Base-by-base conservation (phyloP, 352 stramenopile genomes). In the Pythium phragmitis region DNA sequence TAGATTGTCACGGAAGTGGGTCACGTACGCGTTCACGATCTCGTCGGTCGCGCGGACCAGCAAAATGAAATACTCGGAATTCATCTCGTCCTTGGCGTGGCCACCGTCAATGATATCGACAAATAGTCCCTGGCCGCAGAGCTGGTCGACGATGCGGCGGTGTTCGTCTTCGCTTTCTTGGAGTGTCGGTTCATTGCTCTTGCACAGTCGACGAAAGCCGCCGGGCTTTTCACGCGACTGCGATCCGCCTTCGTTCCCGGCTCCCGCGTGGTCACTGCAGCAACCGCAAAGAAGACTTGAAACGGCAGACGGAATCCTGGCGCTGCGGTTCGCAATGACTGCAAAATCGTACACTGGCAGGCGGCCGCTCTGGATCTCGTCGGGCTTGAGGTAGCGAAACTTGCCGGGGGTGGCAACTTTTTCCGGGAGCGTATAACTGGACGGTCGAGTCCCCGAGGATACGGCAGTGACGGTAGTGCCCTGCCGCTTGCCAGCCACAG, bases 21-120 rank as follows among this genome's bases (percentile, higher is more conserved):
- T 82, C 19, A 92, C 74, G 37, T 89, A 76, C 14, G 76, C 74
- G 46, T 86, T 64, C 16, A 92, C 73, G 28, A 91, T 77, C 7
- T 75, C 60, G 50, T 92, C 81, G 3, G 79, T 66, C 3, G 84
- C 83, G 46, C 78, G 77, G 39, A 93, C 64, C 42, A 95, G 67
- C 33, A 95, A 41, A 56, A 95, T 92, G 28, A 93, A 76, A 45
- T 81, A 95, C 36, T 85, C 83, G 0, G 83, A 85, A 61, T 90
- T 87, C 78, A 94, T 92, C 57, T 94, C 83, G 2, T 82, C 79
- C 28, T 88, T 89, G 17, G 82, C 87, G 56, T 95, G 77, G 21
- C 84, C 85, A 28, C 84, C 86, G 61, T 93, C 86, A 51, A 95
- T 91, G 39, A 95, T 91, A 60, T 95, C 86, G 43, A 95, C 84